Percentiles rank a stretch among this genome's conserved stretches.
Conservation (phyloP, 768 basidiomycete species). For the Lactarius trivialis region DNA sequence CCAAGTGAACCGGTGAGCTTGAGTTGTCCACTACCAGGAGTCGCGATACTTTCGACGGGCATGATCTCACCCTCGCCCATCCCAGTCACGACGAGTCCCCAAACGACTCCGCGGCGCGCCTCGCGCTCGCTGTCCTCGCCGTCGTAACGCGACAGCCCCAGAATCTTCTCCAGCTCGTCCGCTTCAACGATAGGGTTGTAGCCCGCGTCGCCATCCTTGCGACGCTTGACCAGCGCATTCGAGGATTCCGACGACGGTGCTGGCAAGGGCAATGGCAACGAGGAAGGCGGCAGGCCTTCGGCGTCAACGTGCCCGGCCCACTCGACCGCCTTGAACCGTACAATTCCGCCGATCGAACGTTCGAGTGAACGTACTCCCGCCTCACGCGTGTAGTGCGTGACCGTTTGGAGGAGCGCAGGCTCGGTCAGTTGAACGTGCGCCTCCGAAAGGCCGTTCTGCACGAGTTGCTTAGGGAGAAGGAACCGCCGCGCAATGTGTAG, state of each 20-base stretch:
- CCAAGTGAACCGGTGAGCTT: constrained; percentile 81
- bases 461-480: constrained; percentile 83
- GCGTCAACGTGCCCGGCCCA: constrained; percentile 65
- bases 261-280: constrained; percentile 5
- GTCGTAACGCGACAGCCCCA: constrained; percentile 77
- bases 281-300: constrained; percentile 22
- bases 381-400: constrained; percentile 80
- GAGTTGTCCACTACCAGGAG: constrained; percentile 70
- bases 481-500: constrained; percentile 82
- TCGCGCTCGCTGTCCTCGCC: constrained; percentile 73
- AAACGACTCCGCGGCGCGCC: constrained; percentile 69
- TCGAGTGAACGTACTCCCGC: constrained; percentile 91
- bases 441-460: constrained; percentile 63
- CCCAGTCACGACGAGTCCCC: constrained; percentile 83
- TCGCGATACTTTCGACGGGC: constrained; percentile 74
- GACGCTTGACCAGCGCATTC: background rate
- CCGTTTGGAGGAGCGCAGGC: constrained; percentile 61
- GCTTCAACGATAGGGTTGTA: constrained; percentile 60
- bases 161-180: constrained; percentile 72
- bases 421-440: constrained; percentile 61
- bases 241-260: background rate
- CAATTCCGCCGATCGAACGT: constrained; percentile 80
- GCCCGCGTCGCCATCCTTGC: background rate
- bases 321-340: constrained; percentile 87
- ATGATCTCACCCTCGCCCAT: constrained; percentile 81